Base-by-base conservation (phyloP, 805 yeast genomes). In the Ascoidea asiatica region DNA sequence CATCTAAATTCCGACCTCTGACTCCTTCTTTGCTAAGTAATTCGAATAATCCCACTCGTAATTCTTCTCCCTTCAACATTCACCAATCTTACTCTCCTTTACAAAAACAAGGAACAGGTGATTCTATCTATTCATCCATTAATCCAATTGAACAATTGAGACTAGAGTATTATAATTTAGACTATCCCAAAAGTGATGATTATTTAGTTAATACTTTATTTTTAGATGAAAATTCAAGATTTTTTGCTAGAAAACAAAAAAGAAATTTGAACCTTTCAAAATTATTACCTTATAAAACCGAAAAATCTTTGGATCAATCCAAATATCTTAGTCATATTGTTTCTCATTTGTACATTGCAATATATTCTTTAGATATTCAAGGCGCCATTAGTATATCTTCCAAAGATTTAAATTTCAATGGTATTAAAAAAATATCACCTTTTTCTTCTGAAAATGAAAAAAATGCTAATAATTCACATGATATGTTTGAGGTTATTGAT, bases 301-400 rank as follows among this genome's bases (percentile, higher is more conserved):
- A 87, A 58, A 53, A 75, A 1, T 77, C 77, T 15, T 63, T 63
- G 33, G 94, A 83, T 46, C 82, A 79, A 46, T 81, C 85, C 17
- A 72, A 69, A 44, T 88, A 87, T 53, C 64, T 90, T 37, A 71
- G 84, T 39, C 92, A 82, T 55, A 82, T 90, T n/a, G 70, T 89
- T 29, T 72, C 81, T 2, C 87, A 85, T 59, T 60, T 92, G 18
- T 84, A 84, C 58, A 75, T 85, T 45, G 87, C 96, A 7, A 72
- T 85, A 41, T 70, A 75, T 46, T 74, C 92, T 3, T 64, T 81
- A 49, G 95, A 87, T 57, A 65, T 87, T 15, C 81, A 77, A 53
- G 90, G 95, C 2, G 65, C 73, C 5, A 64, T 86, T 19, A 70
- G 76, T 2, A 74, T 84, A 11, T 74, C 83, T 8, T 77, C 84